Base-by-base conservation (phyloP, 495 filamentous ascomycete genomes). In the Rusavskia elegans region DNA sequence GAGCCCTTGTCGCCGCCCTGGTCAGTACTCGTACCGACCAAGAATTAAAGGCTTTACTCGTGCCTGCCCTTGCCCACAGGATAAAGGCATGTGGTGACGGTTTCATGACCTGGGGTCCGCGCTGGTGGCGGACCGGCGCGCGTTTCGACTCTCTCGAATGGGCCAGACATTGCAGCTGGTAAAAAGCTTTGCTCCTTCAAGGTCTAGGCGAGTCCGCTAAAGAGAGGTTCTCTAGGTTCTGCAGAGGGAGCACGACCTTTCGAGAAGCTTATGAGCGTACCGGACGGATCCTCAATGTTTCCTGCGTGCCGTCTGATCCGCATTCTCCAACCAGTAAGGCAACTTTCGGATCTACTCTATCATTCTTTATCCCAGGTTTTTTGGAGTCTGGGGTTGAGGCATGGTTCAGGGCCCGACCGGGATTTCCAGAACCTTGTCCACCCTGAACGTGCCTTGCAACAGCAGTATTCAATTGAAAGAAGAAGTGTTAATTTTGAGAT, bases 271-370 rank as follows among this genome's bases (percentile, higher is more conserved):
- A 95, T 64, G 81, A 94, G 63, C 80, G 89, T 21, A 98, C 93
- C 0, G 92, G 92, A 0, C 80, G 92, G 20, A 89, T 97, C 53
- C 72, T 98, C 53, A 98, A 98, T 63, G 88, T 98, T 35, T 85
- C 84, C 23, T 98, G 92, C 67, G 84, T 98, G n/a, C 93, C 92
- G 3, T 89, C 89, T 2, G 92, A 98, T 63, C 93, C 92, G 35
- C 87, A 98, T 66, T 87, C 83, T 30, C 89, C 89, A 2, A 87
- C 85, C 13, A 89, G 96, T 51, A 72, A 97, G 14, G 82, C 83
- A 52, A 11, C 7, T 5, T 35, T 35, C 32, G 2, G 32, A 11
- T 14, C 13, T 13, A 14, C 32, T 35, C 13, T 35, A 0, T 35
- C 9, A 11, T 5, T 11, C 32, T 35, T 35, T 35, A 11, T 14